Evolutionary conservation across 2,329 filamentous ascomycete species (phyloP).

Genomic region (Leptodontidium sp.): DNA sequence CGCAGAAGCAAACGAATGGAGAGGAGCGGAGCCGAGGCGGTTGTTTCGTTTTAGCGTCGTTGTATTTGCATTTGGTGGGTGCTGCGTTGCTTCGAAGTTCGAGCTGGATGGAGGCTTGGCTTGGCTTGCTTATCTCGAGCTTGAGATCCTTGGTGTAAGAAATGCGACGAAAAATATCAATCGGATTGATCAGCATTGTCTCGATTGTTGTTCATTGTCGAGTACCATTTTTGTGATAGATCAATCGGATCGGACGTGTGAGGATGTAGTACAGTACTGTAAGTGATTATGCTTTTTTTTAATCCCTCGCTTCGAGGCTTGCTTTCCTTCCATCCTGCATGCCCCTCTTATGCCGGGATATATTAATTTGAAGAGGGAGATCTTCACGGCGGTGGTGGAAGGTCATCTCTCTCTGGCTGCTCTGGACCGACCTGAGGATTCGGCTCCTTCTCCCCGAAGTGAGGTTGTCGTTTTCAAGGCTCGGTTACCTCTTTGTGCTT

Average conservation of each 20-base stretch:
- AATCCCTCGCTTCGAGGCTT: neutral
- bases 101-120: neutral
- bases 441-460: neutral
- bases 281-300: constrained; percentile 5
- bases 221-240: neutral
- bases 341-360: neutral
- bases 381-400: neutral
- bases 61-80: no score
- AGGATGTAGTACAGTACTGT: neutral
- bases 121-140: neutral
- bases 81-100: neutral
- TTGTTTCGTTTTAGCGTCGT: constrained; percentile 3
- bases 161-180: neutral
- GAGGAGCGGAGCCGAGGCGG: neutral
- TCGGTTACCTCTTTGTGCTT: constrained; percentile 6
- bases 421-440: neutral
- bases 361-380: constrained; percentile 15
- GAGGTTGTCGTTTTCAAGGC: neutral
- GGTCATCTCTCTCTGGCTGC: neutral
- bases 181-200: neutral
- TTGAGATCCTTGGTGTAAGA: neutral
- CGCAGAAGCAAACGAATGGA: neutral
- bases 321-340: no score
- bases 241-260: neutral
- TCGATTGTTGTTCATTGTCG: neutral